These are phyloP conservation scores for Ustilago bromivora DNA, from an alignment of 1,284 basidiomycete genomes.

Conservation along the genomic window DNA sequence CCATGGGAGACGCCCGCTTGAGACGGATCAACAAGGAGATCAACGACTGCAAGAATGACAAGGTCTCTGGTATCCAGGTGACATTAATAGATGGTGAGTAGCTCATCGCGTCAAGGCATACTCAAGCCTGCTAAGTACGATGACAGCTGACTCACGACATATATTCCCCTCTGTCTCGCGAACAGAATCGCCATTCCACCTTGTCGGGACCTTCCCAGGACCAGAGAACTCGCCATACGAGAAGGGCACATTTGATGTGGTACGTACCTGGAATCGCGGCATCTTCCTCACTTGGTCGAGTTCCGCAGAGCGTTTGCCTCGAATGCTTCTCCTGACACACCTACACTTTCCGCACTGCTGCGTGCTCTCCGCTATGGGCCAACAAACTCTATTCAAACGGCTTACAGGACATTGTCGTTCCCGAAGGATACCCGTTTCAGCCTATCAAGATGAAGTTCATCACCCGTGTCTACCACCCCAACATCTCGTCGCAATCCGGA, in stretches of 20 bases:
- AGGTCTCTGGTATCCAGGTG: conserved; percentile 83
- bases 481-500: conserved; percentile 91
- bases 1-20: conserved; percentile 81
- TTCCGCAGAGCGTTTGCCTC: not conserved
- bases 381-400: not conserved
- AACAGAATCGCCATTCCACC: conserved; percentile 50
- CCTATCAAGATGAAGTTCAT: conserved; percentile 87
- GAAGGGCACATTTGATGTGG: conserved; percentile 91
- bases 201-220: conserved; percentile 53
- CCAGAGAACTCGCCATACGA: conserved; percentile 86
- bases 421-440: conserved; percentile 91
- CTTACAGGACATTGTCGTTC: conserved; percentile 88
- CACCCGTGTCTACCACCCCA: conserved; percentile 92
- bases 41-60: conserved; percentile 92
- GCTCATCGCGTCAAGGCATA: not conserved
- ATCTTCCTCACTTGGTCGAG: too few species aligned
- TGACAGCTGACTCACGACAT: conserved; percentile 5
- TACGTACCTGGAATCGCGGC: conserved; percentile 71
- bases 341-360: not conserved
- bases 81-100: conserved; percentile 78
- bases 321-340: not conserved
- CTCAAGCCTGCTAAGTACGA: not conserved
- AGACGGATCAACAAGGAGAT: conserved; percentile 86
- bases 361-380: not conserved
- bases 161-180: too few species aligned